These are phyloP conservation scores for Bipolaris sorokiniana DNA, from an alignment of 2,329 filamentous ascomycete species.

Conservation along the genomic window DNA sequence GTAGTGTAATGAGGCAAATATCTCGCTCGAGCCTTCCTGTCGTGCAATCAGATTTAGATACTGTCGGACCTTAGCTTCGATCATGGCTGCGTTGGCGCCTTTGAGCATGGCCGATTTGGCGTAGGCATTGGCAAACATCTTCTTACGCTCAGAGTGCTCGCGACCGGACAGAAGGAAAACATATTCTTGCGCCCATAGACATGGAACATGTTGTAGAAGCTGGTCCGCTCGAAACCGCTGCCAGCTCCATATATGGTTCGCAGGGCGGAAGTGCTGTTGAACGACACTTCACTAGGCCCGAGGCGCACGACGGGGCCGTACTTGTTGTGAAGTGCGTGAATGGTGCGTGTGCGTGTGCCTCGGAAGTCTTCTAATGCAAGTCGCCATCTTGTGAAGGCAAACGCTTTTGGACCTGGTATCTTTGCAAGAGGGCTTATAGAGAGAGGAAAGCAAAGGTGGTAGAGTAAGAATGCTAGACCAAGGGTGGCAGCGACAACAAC, in stretches of 20 bases:
- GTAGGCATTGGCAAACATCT: neutral
- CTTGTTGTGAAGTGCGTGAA: neutral
- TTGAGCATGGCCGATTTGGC: neutral
- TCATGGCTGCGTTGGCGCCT: neutral
- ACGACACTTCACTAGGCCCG: neutral
- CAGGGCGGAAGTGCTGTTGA: neutral
- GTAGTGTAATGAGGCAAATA: neutral
- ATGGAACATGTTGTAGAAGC: neutral
- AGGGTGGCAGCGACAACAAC: neutral
- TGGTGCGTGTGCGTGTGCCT: neutral
- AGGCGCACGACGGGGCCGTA: no score
- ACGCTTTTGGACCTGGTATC: neutral
- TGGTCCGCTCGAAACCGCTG: neutral
- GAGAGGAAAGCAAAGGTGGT: neutral
- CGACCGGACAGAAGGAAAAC: neutral
- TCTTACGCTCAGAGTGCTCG: neutral
- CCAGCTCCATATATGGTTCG: neutral
- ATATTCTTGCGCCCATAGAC: neutral
- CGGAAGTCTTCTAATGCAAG: neutral
- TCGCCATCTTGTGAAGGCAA: neutral
- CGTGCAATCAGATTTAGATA: neutral
- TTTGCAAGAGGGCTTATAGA: neutral
- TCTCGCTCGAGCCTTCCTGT: neutral
- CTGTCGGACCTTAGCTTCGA: neutral
- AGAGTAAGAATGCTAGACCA: neutral